These are phyloP conservation scores for Botrytis pseudocinerea DNA, from an alignment of 2,329 filamentous ascomycete genomes.

Conservation along the genomic window DNA sequence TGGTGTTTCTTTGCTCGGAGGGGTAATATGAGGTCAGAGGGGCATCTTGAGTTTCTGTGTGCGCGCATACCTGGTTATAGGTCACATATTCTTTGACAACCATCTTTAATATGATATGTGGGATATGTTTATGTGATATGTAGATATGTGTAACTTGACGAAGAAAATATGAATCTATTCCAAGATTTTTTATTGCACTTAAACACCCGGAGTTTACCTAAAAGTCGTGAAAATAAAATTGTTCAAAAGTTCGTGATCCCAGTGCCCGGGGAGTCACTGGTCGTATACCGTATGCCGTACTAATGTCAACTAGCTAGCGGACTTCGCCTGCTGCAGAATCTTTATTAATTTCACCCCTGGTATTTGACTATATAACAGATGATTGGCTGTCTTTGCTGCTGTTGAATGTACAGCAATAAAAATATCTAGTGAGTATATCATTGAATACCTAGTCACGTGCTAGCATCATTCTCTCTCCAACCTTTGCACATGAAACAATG, in stretches of 20 bases:
- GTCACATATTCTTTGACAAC: constrained; percentile 85
- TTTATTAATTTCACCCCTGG: constrained; percentile 2
- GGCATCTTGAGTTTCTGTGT: constrained; percentile 8
- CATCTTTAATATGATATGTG: constrained; percentile 50
- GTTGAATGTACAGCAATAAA: not conserved
- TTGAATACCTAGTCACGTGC: not conserved
- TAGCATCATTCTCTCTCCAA: not conserved
- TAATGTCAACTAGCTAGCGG: not conserved
- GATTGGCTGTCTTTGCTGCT: not conserved
- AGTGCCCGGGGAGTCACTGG: not conserved
- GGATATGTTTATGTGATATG: not conserved
- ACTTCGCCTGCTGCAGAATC: constrained; percentile 4
- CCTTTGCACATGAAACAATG: not conserved
- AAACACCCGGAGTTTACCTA: not conserved
- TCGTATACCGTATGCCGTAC: not conserved
- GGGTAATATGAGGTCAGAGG: constrained; percentile 17
- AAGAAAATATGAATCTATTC: constrained; percentile 3
- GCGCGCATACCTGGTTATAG: constrained; percentile 76
- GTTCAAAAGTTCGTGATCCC: constrained; percentile 1
- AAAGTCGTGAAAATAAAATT: constrained; percentile 10
- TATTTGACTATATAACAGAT: not conserved
- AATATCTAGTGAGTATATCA: not conserved
- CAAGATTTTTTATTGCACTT: not conserved
- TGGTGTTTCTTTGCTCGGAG: constrained; percentile 26
- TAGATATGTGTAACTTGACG: constrained; percentile 6